Conservation (phyloP, 176 grass and related monocot genomes). For the Oryza punctata region DNA sequence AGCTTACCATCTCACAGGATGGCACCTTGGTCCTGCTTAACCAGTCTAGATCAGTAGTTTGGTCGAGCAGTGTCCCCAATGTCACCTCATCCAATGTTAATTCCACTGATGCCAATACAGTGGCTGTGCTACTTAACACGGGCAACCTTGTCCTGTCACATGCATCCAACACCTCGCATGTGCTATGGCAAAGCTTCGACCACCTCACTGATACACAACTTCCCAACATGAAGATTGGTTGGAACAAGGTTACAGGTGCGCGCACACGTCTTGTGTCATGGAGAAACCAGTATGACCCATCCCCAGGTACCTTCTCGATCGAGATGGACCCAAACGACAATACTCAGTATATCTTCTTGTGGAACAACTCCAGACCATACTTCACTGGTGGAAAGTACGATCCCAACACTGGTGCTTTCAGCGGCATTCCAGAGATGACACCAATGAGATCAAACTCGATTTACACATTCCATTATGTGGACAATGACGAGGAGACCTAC, state of each 20-base stretch:
- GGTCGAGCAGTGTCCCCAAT: slow-evolving; percentile 34
- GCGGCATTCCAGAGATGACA: slow-evolving; percentile 14
- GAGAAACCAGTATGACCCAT: background rate
- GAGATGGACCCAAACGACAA: slow-evolving; percentile 21
- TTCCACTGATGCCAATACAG: background rate
- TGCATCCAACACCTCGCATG: background rate
- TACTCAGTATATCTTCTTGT: slow-evolving; percentile 34
- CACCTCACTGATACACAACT: slow-evolving; percentile 28
- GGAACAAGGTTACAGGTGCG: slow-evolving; percentile 31
- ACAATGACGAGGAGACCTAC: slow-evolving; percentile 1
- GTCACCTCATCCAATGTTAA: no score
- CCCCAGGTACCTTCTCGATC: slow-evolving; percentile 30
- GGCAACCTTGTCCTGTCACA: slow-evolving; percentile 37
- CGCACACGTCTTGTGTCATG: slow-evolving; percentile 23
- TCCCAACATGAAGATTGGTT: slow-evolving; percentile 27
- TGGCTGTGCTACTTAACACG: slow-evolving; percentile 5
- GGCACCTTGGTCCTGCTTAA: slow-evolving; percentile 32
- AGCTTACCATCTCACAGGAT: slow-evolving; percentile 25
- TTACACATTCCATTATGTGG: background rate
- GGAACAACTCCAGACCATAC: slow-evolving; percentile 35
- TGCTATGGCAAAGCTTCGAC: slow-evolving; percentile 40
- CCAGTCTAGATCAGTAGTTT: slow-evolving; percentile 19
- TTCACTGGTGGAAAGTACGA: slow-evolving; percentile 14
- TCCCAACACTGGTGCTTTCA: background rate
- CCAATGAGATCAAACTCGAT: background rate